These are phyloP conservation scores for Melampsora americana DNA, from an alignment of 1,284 basidiomycete genomes.

Conservation along the genomic window DNA sequence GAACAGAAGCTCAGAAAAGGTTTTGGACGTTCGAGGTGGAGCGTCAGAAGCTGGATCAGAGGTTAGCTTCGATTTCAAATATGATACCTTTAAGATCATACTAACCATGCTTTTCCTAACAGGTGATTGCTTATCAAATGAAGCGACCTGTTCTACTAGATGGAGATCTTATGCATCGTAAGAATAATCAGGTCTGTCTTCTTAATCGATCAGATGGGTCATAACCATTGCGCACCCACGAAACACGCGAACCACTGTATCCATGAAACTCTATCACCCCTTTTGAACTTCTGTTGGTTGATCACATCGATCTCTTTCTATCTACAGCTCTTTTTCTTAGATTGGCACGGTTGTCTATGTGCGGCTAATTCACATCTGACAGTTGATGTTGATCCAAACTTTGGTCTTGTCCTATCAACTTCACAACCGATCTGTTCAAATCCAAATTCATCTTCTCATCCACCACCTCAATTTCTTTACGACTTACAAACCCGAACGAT, in stretches of 20 bases:
- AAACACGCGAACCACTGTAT: too few species aligned
- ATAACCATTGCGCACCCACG: background rate
- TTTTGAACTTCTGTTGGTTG: background rate
- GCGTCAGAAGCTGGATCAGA: constrained; percentile 3
- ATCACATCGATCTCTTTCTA: background rate
- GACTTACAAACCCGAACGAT: constrained; percentile 47
- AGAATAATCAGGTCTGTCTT: constrained; percentile 32
- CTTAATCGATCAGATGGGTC: background rate
- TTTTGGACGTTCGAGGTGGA: constrained; percentile 24
- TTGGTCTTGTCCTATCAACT: constrained; percentile 31
- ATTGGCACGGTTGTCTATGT: constrained; percentile 42
- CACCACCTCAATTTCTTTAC: constrained; percentile 46
- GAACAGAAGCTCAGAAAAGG: constrained; percentile 22
- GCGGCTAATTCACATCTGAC: constrained; percentile 12
- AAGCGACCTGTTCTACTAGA: constrained; percentile 28
- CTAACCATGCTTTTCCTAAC: background rate
- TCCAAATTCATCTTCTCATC: constrained; percentile 46
- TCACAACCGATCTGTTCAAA: constrained; percentile 45
- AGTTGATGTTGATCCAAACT: constrained; percentile 37
- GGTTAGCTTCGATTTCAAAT: background rate
- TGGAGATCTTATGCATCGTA: constrained; percentile 29
- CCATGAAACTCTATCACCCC: too few species aligned
- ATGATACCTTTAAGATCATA: background rate
- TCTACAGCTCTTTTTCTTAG: constrained; percentile 37
- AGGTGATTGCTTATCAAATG: constrained; percentile 27